These are phyloP conservation scores for Cladorrhinum sp. DNA, from an alignment of 2,329 filamentous ascomycete species.

Conservation along the genomic window DNA sequence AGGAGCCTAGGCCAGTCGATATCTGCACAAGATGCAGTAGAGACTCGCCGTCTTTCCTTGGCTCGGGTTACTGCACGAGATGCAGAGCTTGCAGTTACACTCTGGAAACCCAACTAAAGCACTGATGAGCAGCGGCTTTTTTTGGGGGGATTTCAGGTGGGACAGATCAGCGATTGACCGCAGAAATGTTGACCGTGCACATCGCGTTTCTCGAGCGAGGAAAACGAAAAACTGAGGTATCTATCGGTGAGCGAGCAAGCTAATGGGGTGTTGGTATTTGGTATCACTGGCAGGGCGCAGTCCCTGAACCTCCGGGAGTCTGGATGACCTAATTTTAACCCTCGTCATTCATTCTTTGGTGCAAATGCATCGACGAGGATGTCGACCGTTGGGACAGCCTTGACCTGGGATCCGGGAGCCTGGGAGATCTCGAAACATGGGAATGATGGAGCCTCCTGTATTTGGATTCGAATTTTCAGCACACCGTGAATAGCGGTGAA, in stretches of 20 bases:
- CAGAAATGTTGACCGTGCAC: background rate
- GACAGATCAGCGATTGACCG: background rate
- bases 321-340: background rate
- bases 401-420: background rate
- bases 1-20: conserved; percentile 17
- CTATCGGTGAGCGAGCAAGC: background rate
- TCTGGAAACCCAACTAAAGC: background rate
- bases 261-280: background rate
- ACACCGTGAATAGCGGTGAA: conserved; percentile 20
- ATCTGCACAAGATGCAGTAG: conserved; percentile 12
- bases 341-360: background rate
- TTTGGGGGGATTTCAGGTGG: background rate
- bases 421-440: background rate
- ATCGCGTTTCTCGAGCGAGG: background rate
- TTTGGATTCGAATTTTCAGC: conserved; percentile 1
- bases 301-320: background rate
- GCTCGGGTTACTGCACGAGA: conserved; percentile 15
- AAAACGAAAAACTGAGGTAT: background rate
- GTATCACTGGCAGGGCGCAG: background rate
- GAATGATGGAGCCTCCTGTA: background rate
- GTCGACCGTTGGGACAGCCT: background rate
- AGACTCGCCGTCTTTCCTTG: conserved; percentile 11
- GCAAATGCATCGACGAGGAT: background rate
- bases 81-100: conserved; percentile 2
- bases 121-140: conserved; percentile 6